Evolutionary conservation across 495 filamentous ascomycete species (phyloP).

Genomic region (Chaetomidium leptoderma): DNA sequence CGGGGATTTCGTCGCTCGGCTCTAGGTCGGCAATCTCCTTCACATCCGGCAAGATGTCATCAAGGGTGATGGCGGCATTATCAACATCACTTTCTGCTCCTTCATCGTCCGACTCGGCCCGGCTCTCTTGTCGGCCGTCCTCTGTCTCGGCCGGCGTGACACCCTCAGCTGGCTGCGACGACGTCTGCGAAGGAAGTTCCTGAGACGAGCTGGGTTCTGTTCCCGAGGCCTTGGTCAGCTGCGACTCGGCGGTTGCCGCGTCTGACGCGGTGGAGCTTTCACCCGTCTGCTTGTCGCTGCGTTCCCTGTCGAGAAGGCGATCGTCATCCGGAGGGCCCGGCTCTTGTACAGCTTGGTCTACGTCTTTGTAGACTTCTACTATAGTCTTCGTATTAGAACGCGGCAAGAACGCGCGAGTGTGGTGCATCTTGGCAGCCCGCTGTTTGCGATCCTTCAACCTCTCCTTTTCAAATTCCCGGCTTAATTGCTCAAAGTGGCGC

Average conservation of each 20-base stretch:
- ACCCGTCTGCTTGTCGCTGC: constrained; percentile 17
- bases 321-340: constrained; percentile 69
- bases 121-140: constrained; percentile 48
- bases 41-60: constrained; percentile 53
- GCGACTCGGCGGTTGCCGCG: constrained; percentile 28
- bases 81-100: constrained; percentile 69
- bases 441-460: constrained; percentile 78
- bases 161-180: constrained; percentile 36
- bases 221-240: constrained; percentile 28
- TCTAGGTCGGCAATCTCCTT: constrained; percentile 59
- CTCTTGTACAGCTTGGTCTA: constrained; percentile 87
- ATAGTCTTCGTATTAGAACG: constrained; percentile 90
- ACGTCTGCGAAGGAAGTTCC: constrained; percentile 25
- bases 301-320: constrained; percentile 22
- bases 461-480: constrained; percentile 94
- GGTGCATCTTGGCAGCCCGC: constrained; percentile 72
- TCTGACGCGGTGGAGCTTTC: constrained; percentile 27
- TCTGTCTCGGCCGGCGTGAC: constrained; percentile 49
- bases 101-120: constrained; percentile 63
- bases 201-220: constrained; percentile 21
- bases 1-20: constrained; percentile 57
- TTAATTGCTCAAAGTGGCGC: constrained; percentile 93
- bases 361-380: constrained; percentile 91
- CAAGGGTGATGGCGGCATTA: constrained; percentile 45
- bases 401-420: constrained; percentile 74